A percentile compares a stretch with the other conserved stretches of the same genome.
Evolutionary conservation across 2,329 filamentous ascomycete species (phyloP).

Genomic region (Colletotrichum sp.): DNA sequence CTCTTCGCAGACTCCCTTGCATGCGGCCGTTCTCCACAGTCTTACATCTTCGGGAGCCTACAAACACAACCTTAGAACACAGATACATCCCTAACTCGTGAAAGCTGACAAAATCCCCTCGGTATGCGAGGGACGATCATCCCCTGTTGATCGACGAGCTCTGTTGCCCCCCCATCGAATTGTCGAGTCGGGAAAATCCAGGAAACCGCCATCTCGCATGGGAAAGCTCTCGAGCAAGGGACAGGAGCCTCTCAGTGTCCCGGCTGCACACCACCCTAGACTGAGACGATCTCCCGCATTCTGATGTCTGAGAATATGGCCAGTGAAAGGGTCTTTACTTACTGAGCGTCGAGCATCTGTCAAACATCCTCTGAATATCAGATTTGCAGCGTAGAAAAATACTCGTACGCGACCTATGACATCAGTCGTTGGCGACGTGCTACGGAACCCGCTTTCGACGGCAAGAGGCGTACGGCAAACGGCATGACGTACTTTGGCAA

Average conservation of each 20-base stretch:
- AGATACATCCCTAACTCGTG: neutral
- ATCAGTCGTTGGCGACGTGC: neutral
- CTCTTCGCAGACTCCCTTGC: conserved; percentile 2
- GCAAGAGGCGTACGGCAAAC: neutral
- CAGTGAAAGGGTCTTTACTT: neutral
- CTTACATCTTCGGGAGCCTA: neutral
- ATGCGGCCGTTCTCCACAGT: neutral
- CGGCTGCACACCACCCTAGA: neutral
- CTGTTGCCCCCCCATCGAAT: neutral
- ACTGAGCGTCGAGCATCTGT: neutral
- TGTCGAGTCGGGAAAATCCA: neutral
- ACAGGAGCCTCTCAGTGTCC: neutral
- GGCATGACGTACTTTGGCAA: conserved; percentile 6
- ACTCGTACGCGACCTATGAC: neutral
- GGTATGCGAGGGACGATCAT: conserved; percentile 16
- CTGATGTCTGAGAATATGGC: neutral
- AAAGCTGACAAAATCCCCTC: neutral
- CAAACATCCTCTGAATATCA: neutral
- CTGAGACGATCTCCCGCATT: conserved; percentile 12
- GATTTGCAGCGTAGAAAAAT: neutral
- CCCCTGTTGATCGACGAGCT: conserved; percentile 15
- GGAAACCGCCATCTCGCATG: conserved; percentile 1
- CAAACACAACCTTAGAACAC: neutral
- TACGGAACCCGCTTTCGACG: neutral
- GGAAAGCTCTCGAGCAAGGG: conserved; percentile 3